Evolutionary conservation across 2,329 filamentous ascomycete genomes (phyloP), one percentile per base, ranked within the genome.

Genomic region (Huntiella bhutanensis): DNA sequence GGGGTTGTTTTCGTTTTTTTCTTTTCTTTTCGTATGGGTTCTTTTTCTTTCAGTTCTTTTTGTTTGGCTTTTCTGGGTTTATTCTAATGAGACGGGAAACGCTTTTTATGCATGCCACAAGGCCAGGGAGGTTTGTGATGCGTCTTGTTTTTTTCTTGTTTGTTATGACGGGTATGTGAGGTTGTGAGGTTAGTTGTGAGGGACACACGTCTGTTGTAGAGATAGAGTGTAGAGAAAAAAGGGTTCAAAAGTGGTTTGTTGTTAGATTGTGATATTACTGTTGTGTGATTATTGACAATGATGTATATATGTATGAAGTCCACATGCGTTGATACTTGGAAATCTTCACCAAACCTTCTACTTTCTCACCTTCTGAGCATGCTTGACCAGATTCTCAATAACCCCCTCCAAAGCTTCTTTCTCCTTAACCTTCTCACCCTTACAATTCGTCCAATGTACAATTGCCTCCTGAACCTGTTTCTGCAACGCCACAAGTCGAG

Each of bases 341-440:
- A 4, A 19, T 19, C 17, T 19, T 19, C 17, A 1, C 17, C 5
- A 19, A 37, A 4, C 13, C 10, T 37, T 53, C 64, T 65, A 84
- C 63, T 87, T 91, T 58, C 85, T 73, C 48, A 85, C 77, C 64
- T 87, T 84, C 59, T 85, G 72, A 43, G 85, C 85, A 64, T 93
- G 85, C 60, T 86, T 91, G 38, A 95, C 88, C 53, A 96, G 62
- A 60, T 94, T 95, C 64, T 94, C 88, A 69, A 96, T 95, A 12
- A 96, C 88, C 1, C 85, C 86, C 59, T 96, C 88, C 59, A 95
- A 91, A 2, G 86, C 84, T 59, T 95, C 88, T 54, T 91, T 80
- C 58, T 96, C 88, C 36, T 83, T 83, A 52, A 93, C 66, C 55
- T 88, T 84, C 54, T 86, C 85, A 58, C 94, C 87, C 45, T 82